Evolutionary conservation across 345 rosid genomes (phyloP), one percentile per base, ranked within the genome.

Genomic region (Dipteronia sinensis): DNA sequence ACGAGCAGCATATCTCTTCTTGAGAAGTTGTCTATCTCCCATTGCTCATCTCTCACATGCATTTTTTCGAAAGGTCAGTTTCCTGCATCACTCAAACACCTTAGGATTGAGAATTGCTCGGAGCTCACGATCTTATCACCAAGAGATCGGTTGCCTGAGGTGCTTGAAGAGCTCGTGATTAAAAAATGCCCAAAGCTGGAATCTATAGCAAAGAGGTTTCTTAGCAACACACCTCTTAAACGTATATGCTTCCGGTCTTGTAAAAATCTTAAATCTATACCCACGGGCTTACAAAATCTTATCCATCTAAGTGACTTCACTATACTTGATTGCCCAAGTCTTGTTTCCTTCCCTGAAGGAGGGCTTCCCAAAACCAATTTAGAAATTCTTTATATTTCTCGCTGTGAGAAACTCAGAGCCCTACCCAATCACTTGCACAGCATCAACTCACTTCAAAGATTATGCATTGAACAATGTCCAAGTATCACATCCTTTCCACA

Each of bases 181-280:
- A n/a, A n/a, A n/a, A n/a, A 13, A 10, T 74, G 77, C n/a, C 27
- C 42, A 15, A 74, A 63, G 61, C 44, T 74, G 20, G 69, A 74
- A 23, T 44, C 76, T 25, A 46, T 46, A 23, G 72, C 10, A 22
- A n/a, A 46, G 55, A 69, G 17, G 56, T 69, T 69, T 11, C 72
- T n/a, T 13, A 20, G 22, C 6, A 69, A 22, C 72, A n/a, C 20
- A 12, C 8, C 53, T 40, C 49, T 67, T 42, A 7, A n/a, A 6
- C 0, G 0, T n/a, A 9, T 67, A 7, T 4, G 1, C 0, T 34
- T 67, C 1, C 0, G 13, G 11, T 2, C 0, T 40, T 67, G 71
- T n/a, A 2, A 67, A 10, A 67, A n/a, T 38, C 49, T 67, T 19
- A 40, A 40, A n/a, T 67, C 25, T 23, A 0, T 73, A 6, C 67